Percentiles rank a stretch among this genome's conserved stretches.
Evolutionary conservation across 139 green algal species (phyloP).

Genomic region (Picochlorum sp.): DNA sequence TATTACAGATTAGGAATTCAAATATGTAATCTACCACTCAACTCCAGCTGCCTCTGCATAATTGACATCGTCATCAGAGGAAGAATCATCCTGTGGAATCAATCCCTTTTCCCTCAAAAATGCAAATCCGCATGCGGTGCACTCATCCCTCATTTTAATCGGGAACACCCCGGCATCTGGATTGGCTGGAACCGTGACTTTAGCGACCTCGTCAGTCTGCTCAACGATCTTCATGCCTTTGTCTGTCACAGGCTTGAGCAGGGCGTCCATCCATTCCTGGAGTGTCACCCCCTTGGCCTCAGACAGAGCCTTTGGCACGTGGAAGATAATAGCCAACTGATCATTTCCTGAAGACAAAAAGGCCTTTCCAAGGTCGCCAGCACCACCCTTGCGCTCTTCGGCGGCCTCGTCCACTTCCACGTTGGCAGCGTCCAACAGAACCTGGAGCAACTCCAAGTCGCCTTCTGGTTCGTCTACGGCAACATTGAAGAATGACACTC

Average conservation of each 20-base stretch:
- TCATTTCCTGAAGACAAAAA: slow-evolving; percentile 62
- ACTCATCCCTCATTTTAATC: slow-evolving; percentile 65
- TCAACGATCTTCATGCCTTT: slow-evolving; percentile 18
- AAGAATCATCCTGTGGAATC: slow-evolving; percentile 43
- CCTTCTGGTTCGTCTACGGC: slow-evolving; percentile 53
- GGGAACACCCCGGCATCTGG: slow-evolving; percentile 47
- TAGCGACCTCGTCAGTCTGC: slow-evolving; percentile 45
- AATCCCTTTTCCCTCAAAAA: slow-evolving; percentile 62
- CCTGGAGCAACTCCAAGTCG: slow-evolving; percentile 50
- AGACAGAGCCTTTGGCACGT: slow-evolving; percentile 58
- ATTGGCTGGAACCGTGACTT: slow-evolving; percentile 28
- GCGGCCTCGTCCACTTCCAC: slow-evolving; percentile 57
- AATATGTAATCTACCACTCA: slow-evolving; percentile 39
- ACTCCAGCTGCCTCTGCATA: slow-evolving; percentile 46
- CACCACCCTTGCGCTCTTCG: slow-evolving; percentile 75
- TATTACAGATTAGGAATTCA: background rate
- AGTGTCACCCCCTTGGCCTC: slow-evolving; percentile 31
- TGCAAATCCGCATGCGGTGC: slow-evolving; percentile 42
- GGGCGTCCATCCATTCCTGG: slow-evolving; percentile 30
- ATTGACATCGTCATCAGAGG: slow-evolving; percentile 53
- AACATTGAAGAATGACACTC: slow-evolving; percentile 73
- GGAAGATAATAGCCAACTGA: slow-evolving; percentile 50
- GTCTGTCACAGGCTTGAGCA: slow-evolving; percentile 31
- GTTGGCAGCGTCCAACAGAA: slow-evolving; percentile 59
- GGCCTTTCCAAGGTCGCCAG: slow-evolving; percentile 50